Evolutionary conservation across 805 yeast genomes (phyloP).

Genomic region (Diddensiella transvaalensis): DNA sequence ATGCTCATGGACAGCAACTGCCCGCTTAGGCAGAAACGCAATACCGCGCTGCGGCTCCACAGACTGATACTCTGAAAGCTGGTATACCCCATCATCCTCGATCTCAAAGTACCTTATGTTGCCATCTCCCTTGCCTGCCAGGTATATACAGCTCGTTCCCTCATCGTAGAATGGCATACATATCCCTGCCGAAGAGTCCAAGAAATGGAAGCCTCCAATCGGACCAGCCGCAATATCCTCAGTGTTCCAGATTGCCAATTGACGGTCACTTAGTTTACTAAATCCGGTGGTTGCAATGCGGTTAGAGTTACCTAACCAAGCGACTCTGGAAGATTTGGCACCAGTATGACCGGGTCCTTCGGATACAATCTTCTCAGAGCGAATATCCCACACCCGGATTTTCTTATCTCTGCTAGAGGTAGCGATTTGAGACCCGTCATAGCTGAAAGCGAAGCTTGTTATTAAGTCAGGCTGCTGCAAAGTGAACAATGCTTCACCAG

Average conservation of each 20-base stretch:
- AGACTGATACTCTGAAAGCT: constrained; percentile 84
- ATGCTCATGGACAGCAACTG: constrained; percentile 73
- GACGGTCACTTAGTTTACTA: constrained; percentile 88
- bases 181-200: constrained; percentile 91
- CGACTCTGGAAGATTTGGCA: constrained; percentile 83
- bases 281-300: constrained; percentile 93
- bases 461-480: constrained; percentile 86
- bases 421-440: constrained; percentile 81
- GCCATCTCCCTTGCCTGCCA: constrained; percentile 98
- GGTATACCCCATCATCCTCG: constrained; percentile 76
- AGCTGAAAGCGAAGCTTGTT: constrained; percentile 88
- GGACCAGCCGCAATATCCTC: constrained; percentile 73
- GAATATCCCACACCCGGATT: constrained; percentile 87
- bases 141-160: constrained; percentile 69
- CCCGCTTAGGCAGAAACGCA: constrained; percentile 81
- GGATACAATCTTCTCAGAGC: constrained; percentile 65
- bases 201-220: constrained; percentile 78
- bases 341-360: constrained; percentile 92
- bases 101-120: constrained; percentile 92
- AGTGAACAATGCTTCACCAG: constrained; percentile 66
- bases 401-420: constrained; percentile 89
- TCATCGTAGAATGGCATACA: constrained; percentile 88
- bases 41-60: constrained; percentile 95
- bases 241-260: constrained; percentile 91
- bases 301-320: constrained; percentile 86